Evolutionary conservation across 345 rosid genomes (phyloP), one percentile per base, ranked within the genome.

Genomic region (Linum usitatissimum): DNA sequence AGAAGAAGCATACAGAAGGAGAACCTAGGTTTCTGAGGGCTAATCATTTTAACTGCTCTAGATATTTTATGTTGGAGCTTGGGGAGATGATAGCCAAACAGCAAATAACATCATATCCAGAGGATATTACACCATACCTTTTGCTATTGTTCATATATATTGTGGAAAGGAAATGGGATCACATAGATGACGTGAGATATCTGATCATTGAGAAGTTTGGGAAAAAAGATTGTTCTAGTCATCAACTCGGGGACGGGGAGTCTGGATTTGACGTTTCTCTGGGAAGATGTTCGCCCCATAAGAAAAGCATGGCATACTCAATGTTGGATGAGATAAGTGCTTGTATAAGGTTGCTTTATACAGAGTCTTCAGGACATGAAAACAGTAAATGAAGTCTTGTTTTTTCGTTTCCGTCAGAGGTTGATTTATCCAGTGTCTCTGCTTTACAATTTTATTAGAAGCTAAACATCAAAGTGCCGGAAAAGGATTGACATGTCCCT

Each of bases 281-380:
- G 54, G 60, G 23, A 64, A 70, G 71, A 66, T 51, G 49, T 53
- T 70, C 72, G 38, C 57, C 28, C 19, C 65, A 69, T 61, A 60
- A 67, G 65, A 80, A 73, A 63, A 68, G 55, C 40, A 40, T 79
- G 51, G 40, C 76, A 23, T 74, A 73, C 40, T 77, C 85, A 2
- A 72, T 83, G 88, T 68, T 81, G 75, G 69, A 75, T 68, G 82
- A 81, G 76, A 71, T 83, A 8, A 79, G 77, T 53, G 63, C 67
- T 38, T 66, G 67, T 56, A 54, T 78, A 45, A 80, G 83, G 75
- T 49, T 64, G 51, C 66, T 69, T 48, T 14, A 30, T 23, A 62
- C 62, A 64, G 64, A 42, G 59, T 18, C 48, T 57, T 2, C 17
- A 8, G 60, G 38, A 6, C 8, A 4, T 34, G 20, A 13, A 36